A percentile compares a stretch with the other conserved stretches of the same genome.
Conservation (phyloP, 83 land plant species). For the Diphasiastrum complanatum region DNA sequence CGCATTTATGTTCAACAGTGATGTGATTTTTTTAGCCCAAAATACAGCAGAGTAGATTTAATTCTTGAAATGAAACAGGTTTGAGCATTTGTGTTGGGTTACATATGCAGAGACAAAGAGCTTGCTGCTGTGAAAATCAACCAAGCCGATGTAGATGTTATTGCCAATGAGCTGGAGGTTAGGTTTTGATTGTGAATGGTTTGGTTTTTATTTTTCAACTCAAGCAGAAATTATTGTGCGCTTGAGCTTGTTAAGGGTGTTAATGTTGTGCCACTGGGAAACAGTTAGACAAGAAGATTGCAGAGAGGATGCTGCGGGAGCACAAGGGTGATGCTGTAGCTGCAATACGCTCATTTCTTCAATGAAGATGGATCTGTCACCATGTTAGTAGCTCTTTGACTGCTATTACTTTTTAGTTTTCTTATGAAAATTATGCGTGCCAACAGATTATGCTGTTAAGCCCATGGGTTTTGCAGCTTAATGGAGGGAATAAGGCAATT, state of each 20-base stretch:
- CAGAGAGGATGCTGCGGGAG: conserved; percentile 82
- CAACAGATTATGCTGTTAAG: no score
- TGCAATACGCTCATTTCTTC: conserved; percentile 69
- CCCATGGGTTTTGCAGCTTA: no score
- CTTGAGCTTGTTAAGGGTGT: not conserved
- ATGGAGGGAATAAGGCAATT: no score
- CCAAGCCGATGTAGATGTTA: conserved; percentile 71
- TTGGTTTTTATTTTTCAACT: not conserved
- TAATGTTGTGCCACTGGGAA: not conserved
- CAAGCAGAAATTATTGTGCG: not conserved
- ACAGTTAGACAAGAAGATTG: conserved; percentile 87
- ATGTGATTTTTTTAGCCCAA: not conserved
- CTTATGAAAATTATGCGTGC: no score
- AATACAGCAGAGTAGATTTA: not conserved
- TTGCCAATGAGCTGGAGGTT: conserved; percentile 89
- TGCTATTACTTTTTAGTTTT: no score
- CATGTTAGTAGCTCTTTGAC: no score
- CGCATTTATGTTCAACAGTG: not conserved
- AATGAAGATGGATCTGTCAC: no score
- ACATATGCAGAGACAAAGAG: conserved; percentile 71
- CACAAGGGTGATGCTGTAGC: conserved; percentile 96
- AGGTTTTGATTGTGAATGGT: not conserved
- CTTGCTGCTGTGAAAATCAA: conserved; percentile 87
- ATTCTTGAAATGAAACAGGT: not conserved
- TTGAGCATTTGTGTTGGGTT: not conserved